Evolutionary conservation across 2,329 filamentous ascomycete species (phyloP).

Genomic region (Colletotrichum paranaense): DNA sequence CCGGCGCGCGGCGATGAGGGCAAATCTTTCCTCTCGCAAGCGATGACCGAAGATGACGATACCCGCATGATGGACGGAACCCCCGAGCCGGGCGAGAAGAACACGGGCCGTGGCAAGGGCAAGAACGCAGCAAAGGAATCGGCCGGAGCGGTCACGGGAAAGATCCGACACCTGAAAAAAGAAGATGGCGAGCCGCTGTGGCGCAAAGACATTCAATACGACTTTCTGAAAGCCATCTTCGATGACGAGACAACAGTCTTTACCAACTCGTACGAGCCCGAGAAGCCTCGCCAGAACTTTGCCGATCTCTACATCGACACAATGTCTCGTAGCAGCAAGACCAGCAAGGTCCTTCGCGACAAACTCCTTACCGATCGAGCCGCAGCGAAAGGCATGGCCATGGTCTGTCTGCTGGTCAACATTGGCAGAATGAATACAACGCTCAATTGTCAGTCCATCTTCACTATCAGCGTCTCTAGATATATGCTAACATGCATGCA

Average conservation of each 20-base stretch:
- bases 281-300: constrained; percentile 75
- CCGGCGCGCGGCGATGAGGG: constrained; percentile 51
- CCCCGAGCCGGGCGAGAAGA: constrained; percentile 56
- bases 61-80: constrained; percentile 53
- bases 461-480: constrained; percentile 24
- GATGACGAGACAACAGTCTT: constrained; percentile 82
- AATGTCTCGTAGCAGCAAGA: constrained; percentile 98
- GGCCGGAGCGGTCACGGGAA: constrained; percentile 62
- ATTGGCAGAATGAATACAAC: constrained; percentile 99
- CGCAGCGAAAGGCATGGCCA: constrained; percentile 97
- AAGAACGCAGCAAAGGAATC: constrained; percentile 50
- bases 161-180: constrained; percentile 88
- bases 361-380: constrained; percentile 93
- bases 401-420: constrained; percentile 98
- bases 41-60: constrained; percentile 57
- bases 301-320: constrained; percentile 98
- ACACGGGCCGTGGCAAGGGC: constrained; percentile 46
- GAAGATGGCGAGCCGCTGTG: constrained; percentile 89
- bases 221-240: constrained; percentile 85
- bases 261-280: constrained; percentile 86
- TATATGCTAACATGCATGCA: constrained; percentile 50
- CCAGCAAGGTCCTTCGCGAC: constrained; percentile 97
- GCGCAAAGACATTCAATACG: constrained; percentile 89
- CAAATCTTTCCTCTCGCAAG: constrained; percentile 60
- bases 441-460: constrained; percentile 81